phyloP scores from a whole-genome alignment of 2,329 filamentous ascomycete genomes.

The Rhinocladiella mackenziei region DNA sequence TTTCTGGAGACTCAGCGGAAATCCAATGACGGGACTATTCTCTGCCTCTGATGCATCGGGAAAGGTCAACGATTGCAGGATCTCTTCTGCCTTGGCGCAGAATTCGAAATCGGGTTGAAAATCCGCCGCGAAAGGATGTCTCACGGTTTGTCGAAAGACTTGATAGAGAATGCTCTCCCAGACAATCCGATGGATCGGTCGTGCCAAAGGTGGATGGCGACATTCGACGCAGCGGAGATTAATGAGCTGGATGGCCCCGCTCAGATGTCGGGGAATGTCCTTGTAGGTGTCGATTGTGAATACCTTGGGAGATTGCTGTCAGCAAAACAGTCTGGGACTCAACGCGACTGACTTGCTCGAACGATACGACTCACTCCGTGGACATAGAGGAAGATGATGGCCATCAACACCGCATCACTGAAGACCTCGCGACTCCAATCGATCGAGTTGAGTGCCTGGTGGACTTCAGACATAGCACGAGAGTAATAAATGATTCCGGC shows the following conservation, averaged over 20 bases:
- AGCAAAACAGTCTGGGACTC: neutral
- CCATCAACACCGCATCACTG: slow-evolving; percentile 13
- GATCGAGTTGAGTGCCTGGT: slow-evolving; percentile 13
- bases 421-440: slow-evolving; percentile 17
- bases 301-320: too few species aligned
- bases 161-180: slow-evolving; percentile 23
- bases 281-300: slow-evolving; percentile 13
- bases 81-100: slow-evolving; percentile 7
- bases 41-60: slow-evolving; percentile 16
- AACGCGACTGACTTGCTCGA: neutral
- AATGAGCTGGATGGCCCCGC: slow-evolving; percentile 19
- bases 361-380: slow-evolving; percentile 16
- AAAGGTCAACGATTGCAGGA: slow-evolving; percentile 14
- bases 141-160: slow-evolving; percentile 18
- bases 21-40: slow-evolving; percentile 21
- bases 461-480: slow-evolving; percentile 13
- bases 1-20: slow-evolving; percentile 16
- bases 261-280: slow-evolving; percentile 17
- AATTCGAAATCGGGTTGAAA: slow-evolving; percentile 23
- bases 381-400: slow-evolving; percentile 18
- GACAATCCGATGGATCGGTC: slow-evolving; percentile 20
- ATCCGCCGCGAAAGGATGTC: slow-evolving; percentile 13
- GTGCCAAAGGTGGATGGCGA: slow-evolving; percentile 9
- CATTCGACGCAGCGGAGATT: slow-evolving; percentile 17
- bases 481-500: slow-evolving; percentile 16